A percentile compares a stretch with the other conserved stretches of the same genome.
Evolutionary conservation across 176 grass and related monocot genomes (phyloP).

Genomic region (Oryza meridionalis): DNA sequence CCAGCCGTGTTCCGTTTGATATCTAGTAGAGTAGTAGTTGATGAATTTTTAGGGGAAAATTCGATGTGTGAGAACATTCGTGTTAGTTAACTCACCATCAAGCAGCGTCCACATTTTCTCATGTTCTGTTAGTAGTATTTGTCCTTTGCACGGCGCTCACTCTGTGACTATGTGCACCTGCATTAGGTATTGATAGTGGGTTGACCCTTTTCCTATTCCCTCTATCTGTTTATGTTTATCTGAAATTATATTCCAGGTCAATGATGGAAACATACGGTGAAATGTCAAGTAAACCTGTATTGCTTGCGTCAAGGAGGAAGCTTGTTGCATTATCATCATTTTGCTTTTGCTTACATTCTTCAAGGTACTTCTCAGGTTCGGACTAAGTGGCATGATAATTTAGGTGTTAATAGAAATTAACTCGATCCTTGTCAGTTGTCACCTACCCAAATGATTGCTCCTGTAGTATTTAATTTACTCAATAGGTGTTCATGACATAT

Average conservation of each 20-base stretch:
- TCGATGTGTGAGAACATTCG: not conserved
- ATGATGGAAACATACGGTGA: conserved; percentile 42
- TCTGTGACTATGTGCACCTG: not conserved
- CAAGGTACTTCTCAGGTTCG: conserved; percentile 94
- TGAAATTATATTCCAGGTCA: conserved; percentile 42
- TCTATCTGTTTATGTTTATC: not conserved
- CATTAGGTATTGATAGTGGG: not conserved
- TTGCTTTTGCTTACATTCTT: conserved; percentile 69
- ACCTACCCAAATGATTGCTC: not conserved
- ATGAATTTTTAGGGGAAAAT: not conserved
- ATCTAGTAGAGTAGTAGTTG: not conserved
- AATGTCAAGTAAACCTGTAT: conserved; percentile 36
- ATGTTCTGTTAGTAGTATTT: not conserved
- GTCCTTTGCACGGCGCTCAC: not conserved
- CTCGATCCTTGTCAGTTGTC: not conserved
- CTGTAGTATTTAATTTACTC: not conserved
- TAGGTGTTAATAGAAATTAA: conserved; percentile 27
- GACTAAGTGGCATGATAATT: conserved; percentile 45
- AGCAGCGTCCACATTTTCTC: not conserved
- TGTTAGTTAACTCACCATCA: conserved; percentile 4
- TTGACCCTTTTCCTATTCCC: conserved; percentile 3
- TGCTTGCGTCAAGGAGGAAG: conserved; percentile 62
- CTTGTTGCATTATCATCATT: conserved; percentile 65
- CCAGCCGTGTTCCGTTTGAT: not conserved
- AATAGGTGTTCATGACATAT: not conserved